Evolutionary conservation across 2,329 filamentous ascomycete species (phyloP), one percentile per base, ranked within the genome.

Genomic region (Colletotrichum cordylinicola): DNA sequence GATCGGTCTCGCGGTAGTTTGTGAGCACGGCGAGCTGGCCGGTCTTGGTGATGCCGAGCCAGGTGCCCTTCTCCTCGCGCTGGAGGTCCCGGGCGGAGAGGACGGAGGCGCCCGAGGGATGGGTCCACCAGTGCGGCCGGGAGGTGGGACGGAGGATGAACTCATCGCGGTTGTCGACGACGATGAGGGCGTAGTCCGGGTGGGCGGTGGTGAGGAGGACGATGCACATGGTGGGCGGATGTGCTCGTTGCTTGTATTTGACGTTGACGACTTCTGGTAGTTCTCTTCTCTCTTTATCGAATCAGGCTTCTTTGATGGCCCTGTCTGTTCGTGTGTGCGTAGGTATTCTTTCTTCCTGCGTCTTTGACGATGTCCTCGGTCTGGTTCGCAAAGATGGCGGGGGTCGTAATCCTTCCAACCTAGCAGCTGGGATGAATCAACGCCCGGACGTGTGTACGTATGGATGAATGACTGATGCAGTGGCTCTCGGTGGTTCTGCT

Each of bases 141-240:
- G 90, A 92, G 3, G 92, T 93, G 6, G 92, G 92, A 33, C 92
- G 88, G 16, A 93, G 87, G 77, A 93, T 91, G 84, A 90, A 93
- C 82, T 93, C 94, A 86, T 96, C 94, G 79, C 94, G 91, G 83
- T 96, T 96, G 85, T 96, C 92, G 82, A 96, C 87, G 76, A 95
- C 86, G 79, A 96, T 94, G 76, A 96, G 88, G 31, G 93, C 90
- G 84, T 96, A 96, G 78, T 90, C 87, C 12, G 94, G 94, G 82
- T 96, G 94, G 61, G 93, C 90, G 21, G 94, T 96, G 31, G 94
- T 95, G 74, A 95, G 87, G 61, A 96, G 87, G 65, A 92, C 93
- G 85, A 96, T 96, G 82, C 94, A 96, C 94, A 96, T 96, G 74
- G 21, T 27, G 35, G 61, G 29, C 61, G 35, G 61, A 16, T 35